These are phyloP conservation scores for Adansonia rubrostipa DNA, from an alignment of 441 rosid genomes.

Conservation along the genomic window DNA sequence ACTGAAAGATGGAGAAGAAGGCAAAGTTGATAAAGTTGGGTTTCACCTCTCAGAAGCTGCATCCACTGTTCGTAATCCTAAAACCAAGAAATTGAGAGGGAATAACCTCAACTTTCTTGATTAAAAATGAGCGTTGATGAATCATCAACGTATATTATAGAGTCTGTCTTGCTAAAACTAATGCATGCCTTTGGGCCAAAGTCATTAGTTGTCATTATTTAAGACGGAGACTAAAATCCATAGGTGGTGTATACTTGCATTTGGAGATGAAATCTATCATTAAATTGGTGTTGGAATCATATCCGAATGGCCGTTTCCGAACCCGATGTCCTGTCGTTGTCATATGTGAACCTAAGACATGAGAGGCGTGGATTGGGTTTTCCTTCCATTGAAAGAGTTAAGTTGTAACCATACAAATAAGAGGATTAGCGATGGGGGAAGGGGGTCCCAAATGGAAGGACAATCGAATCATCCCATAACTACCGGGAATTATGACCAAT, in stretches of 20 bases:
- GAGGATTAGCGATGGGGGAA: not conserved
- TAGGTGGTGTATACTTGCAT: not conserved
- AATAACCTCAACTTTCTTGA: slow-evolving; percentile 1
- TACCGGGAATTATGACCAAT: slow-evolving; percentile 9
- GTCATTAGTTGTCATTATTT: not conserved
- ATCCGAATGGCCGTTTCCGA: not conserved
- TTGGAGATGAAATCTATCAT: not conserved
- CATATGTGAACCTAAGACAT: not conserved
- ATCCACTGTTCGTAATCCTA: slow-evolving; percentile 59
- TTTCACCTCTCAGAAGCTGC: slow-evolving; percentile 67
- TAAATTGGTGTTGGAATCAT: not conserved
- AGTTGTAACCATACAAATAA: slow-evolving; percentile 5
- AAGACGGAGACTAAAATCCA: not conserved
- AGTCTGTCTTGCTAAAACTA: not conserved
- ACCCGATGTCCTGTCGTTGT: not conserved
- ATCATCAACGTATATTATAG: not conserved
- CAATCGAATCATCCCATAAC: slow-evolving; percentile 26
- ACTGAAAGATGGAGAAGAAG: slow-evolving; percentile 62
- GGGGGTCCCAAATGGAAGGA: slow-evolving; percentile 9
- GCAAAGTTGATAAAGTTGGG: slow-evolving; percentile 62
- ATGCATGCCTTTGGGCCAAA: not conserved
- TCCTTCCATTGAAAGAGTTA: not conserved
- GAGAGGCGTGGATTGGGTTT: not conserved
- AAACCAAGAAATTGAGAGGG: slow-evolving; percentile 45
- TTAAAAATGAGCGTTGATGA: not conserved